Evolutionary conservation across 2,329 filamentous ascomycete species (phyloP), one percentile per base, ranked within the genome.

Genomic region (Stagonosporopsis rhizophila): DNA sequence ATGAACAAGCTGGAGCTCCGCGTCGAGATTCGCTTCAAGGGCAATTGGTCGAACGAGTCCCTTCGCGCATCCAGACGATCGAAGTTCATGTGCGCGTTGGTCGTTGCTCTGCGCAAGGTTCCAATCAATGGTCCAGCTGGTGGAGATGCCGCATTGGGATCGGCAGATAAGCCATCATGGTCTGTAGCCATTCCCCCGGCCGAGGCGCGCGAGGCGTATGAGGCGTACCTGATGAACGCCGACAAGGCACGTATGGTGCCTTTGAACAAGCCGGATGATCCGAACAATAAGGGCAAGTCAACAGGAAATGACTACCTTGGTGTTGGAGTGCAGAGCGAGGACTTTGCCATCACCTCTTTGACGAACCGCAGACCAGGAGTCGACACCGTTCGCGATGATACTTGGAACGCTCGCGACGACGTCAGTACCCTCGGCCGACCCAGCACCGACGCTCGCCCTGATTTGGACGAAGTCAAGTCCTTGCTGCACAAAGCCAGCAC

Each of bases 51-150:
- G 27, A 83, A 97, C 76, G 94, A 96, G 65, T 83, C 85, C 1
- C 84, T 97, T 37, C 89, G 93, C 37, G 88, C 89, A 17, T 85
- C 89, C 6, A 87, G 93, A 48, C 88, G 94, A 58, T 96, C 90
- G 74, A 98, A 96, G 78, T 98, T 99, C 79, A 96, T 98, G 87
- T 96, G 93, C 72, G 95, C 95, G 0, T 81, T 99, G 56, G 88
- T 95, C 4, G 78, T 92, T 8, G 92, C 94, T 3, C 80, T 97
- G 56, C 90, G 92, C 77, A 92, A 89, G 78, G 84, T 99, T 17
- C 94, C 93, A 9, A 94, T 99, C 70, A 85, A 91, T 66, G 87
- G 81, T 19, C 94, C 94, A 52, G 92, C 89, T 37, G 92, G 89
- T 56, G 90, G 88, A 52, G 80, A 79, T 59, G 80, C 84, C 55